Percentiles rank a stretch among this genome's conserved stretches.
Evolutionary conservation across 495 filamentous ascomycete genomes (phyloP).

Genomic region (Tuber umbilicatum): DNA sequence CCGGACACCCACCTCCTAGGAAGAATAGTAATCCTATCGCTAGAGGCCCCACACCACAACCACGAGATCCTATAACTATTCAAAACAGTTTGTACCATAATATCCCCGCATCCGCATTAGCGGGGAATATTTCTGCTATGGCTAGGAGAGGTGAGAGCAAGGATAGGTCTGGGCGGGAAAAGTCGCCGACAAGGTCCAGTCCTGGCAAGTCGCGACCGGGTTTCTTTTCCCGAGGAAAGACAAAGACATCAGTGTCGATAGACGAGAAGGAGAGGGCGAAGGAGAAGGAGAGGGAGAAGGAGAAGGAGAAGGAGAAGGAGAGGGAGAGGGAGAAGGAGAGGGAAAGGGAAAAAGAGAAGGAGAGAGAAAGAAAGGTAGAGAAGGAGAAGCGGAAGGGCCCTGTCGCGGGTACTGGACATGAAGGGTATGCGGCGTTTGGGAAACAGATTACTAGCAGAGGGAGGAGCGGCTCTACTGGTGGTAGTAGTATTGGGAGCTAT

Average conservation of each 20-base stretch:
- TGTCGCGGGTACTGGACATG: constrained; percentile 86
- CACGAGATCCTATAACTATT: constrained; percentile 26
- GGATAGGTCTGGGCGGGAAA: constrained; percentile 23
- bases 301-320: not conserved
- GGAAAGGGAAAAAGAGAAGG: constrained; percentile 44
- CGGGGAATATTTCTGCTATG: constrained; percentile 16
- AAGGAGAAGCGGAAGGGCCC: constrained; percentile 69
- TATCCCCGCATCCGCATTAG: constrained; percentile 8
- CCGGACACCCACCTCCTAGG: constrained; percentile 26
- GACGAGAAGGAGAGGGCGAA: constrained; percentile 20
- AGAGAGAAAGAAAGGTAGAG: constrained; percentile 48
- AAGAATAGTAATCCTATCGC: constrained; percentile 32
- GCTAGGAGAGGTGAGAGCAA: constrained; percentile 19
- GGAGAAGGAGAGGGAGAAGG: constrained; percentile 22
- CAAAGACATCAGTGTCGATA: constrained; percentile 12
- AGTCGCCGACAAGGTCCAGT: constrained; percentile 32
- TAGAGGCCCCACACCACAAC: constrained; percentile 30
- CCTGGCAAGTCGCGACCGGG: constrained; percentile 32
- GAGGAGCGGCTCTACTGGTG: constrained; percentile 51
- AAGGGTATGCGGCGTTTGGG: constrained; percentile 80
- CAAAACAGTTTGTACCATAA: constrained; percentile 31
- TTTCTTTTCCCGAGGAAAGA: constrained; percentile 31
- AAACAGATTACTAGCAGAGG: constrained; percentile 48
- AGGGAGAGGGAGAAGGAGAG: constrained; percentile 21
- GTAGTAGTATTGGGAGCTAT: constrained; percentile 41